These are phyloP conservation scores for Recurvomyces mirabilis DNA, from an alignment of 495 filamentous ascomycete genomes.

Conservation along the genomic window DNA sequence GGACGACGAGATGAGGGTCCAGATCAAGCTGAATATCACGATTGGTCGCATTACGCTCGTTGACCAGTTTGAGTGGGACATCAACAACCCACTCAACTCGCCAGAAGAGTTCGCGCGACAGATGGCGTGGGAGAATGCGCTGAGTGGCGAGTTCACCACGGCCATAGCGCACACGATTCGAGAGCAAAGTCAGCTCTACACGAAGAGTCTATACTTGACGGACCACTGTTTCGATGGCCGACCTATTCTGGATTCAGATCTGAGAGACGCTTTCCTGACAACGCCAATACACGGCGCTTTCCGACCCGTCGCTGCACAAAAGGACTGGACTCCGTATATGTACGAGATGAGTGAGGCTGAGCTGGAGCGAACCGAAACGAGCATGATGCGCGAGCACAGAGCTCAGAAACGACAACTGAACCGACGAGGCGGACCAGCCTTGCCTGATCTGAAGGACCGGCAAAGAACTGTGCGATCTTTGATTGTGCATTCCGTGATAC, in stretches of 20 bases:
- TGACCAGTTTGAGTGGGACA: slow-evolving; percentile 98
- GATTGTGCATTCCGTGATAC: slow-evolving; percentile 81
- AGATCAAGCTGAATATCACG: slow-evolving; percentile 93
- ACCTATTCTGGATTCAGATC: slow-evolving; percentile 81
- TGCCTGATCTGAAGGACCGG: slow-evolving; percentile 92
- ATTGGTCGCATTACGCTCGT: slow-evolving; percentile 90
- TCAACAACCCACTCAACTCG: slow-evolving; percentile 85
- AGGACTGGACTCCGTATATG: slow-evolving; percentile 84
- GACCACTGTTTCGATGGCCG: slow-evolving; percentile 92
- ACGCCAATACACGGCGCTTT: slow-evolving; percentile 75
- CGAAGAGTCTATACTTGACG: slow-evolving; percentile 81
- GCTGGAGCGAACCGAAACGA: slow-evolving; percentile 80
- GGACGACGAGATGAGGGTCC: slow-evolving; percentile 95
- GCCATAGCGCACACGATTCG: slow-evolving; percentile 95
- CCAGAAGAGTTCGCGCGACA: slow-evolving; percentile 85
- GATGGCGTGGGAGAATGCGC: slow-evolving; percentile 81
- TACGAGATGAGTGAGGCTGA: slow-evolving; percentile 86
- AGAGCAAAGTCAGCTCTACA: slow-evolving; percentile 89
- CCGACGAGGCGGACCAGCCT: slow-evolving; percentile 79
- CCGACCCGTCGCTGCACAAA: slow-evolving; percentile 77
- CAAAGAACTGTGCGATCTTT: slow-evolving; percentile 83
- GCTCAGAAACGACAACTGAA: slow-evolving; percentile 92
- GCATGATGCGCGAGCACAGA: slow-evolving; percentile 82
- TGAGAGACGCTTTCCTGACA: slow-evolving; percentile 72
- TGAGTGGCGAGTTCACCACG: slow-evolving; percentile 92